Base-by-base conservation (phyloP, 169 alveolate species). In the Plasmodium knowlesi region DNA sequence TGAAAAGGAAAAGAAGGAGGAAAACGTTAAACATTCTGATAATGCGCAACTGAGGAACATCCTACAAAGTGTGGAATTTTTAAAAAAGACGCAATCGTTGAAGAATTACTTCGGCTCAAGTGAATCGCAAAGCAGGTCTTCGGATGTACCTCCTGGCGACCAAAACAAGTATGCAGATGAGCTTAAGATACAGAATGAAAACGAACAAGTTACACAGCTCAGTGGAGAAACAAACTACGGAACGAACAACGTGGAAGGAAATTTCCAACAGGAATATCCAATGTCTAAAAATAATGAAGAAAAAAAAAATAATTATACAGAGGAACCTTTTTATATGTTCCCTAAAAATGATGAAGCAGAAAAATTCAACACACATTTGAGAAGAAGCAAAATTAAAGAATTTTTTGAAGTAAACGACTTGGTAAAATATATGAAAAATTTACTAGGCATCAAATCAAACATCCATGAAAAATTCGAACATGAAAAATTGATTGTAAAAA, bases 401-500 rank as follows among this genome's bases (percentile, higher is more conserved):
- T 32, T 91, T 12, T 46, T 82, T 81, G 95, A 82, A 46, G 84
- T 91, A 28, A 43, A 67, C 41, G 95, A 91, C 54, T 28, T 91
- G 83, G 92, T 91, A 34, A 80, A 82, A 70, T 57, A 91, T 57
- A 71, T 91, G 19, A 91, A 91, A 91, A 78, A 25, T 39, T 10
- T 82, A 3, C 83, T 91, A 39, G 95, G 95, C n/a, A 91, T 91
- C 67, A 91, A 91, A 81, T 74, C 95, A 28, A 91, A 91, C 73
- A 91, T 91, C 72, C 95, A 91, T 91, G 95, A 91, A 70, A 70
- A 81, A 82, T 91, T 91, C 67, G 84, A 74, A 50, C 83, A 91
- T 70, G 85, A 91, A 3, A 80, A 91, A 30, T 72, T 91, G 39
- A 91, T 91, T n/a, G 25, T 91, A 81, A 91, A 93, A 86, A 82